A percentile compares a stretch with the other conserved stretches of the same genome.
These are phyloP conservation scores for Neoconidiobolus thromboides DNA, from an alignment of 371 early-diverging fungal genomes.

Conservation along the genomic window DNA sequence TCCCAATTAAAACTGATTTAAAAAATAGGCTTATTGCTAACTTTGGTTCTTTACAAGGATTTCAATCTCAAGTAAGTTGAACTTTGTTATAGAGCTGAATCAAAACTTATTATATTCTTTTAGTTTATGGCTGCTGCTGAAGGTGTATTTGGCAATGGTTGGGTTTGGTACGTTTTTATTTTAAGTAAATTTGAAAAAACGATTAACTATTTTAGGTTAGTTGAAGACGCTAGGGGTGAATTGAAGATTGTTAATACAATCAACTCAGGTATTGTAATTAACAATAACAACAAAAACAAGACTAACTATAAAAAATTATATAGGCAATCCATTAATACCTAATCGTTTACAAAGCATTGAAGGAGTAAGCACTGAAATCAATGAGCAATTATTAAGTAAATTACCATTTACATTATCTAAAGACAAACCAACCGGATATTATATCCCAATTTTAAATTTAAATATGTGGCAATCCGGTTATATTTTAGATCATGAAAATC, in stretches of 20 bases:
- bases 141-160: slow-evolving; percentile 2
- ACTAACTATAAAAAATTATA: neutral
- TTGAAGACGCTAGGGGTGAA: slow-evolving; percentile 1
- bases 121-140: neutral
- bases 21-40: neutral
- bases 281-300: neutral
- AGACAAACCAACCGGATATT: neutral
- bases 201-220: neutral
- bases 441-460: neutral
- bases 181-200: neutral
- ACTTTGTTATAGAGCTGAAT: too few species aligned
- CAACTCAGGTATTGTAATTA: neutral
- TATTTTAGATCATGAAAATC: neutral
- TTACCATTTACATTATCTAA: neutral
- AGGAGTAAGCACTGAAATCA: neutral
- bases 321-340: slow-evolving; percentile 6
- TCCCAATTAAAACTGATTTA: neutral
- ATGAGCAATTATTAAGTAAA: neutral
- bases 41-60: slow-evolving; percentile 1
- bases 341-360: neutral
- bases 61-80: slow-evolving; percentile 1
- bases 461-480: slow-evolving; percentile 3
- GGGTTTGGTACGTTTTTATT: slow-evolving; percentile 3
- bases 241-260: neutral
- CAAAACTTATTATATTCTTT: neutral